These are phyloP conservation scores for Sporothrix pseudoabietina DNA, from an alignment of 2,329 filamentous ascomycete species.

Conservation along the genomic window DNA sequence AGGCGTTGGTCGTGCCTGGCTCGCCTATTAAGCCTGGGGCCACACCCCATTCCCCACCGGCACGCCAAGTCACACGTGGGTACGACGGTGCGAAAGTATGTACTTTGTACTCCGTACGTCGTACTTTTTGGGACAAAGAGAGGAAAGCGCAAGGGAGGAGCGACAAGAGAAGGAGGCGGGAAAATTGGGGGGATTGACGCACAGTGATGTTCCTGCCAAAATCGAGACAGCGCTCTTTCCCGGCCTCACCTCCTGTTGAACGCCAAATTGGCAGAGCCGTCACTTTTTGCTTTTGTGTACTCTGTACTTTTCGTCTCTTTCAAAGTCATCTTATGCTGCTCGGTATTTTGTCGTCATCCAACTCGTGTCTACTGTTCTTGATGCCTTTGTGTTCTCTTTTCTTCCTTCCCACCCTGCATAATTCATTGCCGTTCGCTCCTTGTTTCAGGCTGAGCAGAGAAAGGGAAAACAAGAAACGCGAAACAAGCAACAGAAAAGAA, in stretches of 20 bases:
- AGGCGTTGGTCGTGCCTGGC: slow-evolving; percentile 5
- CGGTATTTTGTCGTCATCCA: not conserved
- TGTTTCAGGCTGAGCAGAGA: slow-evolving; percentile 28
- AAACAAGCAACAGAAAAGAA: not conserved
- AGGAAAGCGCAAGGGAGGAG: not conserved
- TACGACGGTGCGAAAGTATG: not conserved
- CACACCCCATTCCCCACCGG: slow-evolving; percentile 15
- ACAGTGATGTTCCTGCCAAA: not conserved
- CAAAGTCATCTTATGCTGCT: not conserved
- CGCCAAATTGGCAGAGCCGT: not conserved
- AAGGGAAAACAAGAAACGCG: slow-evolving; percentile 18
- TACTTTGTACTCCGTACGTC: not conserved
- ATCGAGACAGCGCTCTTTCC: not conserved
- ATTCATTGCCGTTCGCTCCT: slow-evolving; percentile 10
- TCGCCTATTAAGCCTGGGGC: no score
- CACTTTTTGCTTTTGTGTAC: not conserved
- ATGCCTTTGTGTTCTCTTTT: not conserved
- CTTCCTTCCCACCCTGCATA: slow-evolving; percentile 7
- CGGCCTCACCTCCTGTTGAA: not conserved
- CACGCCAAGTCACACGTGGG: slow-evolving; percentile 24
- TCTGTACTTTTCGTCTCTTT: not conserved
- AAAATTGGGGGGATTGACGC: not conserved
- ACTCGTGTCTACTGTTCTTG: not conserved
- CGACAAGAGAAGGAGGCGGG: not conserved
- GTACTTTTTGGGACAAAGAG: not conserved